A percentile compares a stretch with the other conserved stretches of the same genome.
These are phyloP conservation scores for Mycosphaerella arachidis DNA, from an alignment of 2,329 filamentous ascomycete species.

Conservation along the genomic window DNA sequence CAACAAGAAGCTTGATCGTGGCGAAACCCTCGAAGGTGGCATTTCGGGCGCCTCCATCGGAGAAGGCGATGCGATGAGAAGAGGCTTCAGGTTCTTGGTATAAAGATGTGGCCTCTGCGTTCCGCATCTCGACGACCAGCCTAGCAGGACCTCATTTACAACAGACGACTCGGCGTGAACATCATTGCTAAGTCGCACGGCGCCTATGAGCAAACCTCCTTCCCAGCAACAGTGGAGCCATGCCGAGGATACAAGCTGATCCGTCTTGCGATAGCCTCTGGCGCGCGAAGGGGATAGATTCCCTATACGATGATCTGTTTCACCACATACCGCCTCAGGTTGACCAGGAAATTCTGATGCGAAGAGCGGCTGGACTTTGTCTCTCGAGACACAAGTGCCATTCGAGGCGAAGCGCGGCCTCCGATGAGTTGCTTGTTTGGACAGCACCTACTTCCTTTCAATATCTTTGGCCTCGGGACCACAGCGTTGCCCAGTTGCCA, in stretches of 20 bases:
- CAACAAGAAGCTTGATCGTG: conserved; percentile 66
- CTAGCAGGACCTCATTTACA: too few relatives aligned
- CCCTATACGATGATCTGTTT: neutral
- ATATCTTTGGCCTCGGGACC: neutral
- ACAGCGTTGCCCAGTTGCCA: neutral
- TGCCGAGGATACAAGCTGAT: too few relatives aligned
- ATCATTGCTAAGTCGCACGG: neutral
- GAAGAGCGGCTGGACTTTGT: neutral
- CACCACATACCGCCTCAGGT: neutral
- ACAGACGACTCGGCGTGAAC: neutral
- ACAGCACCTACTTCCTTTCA: neutral
- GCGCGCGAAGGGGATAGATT: neutral
- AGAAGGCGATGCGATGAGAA: conserved; percentile 51
- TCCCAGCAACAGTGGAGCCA: too few relatives aligned
- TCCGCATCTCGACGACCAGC: neutral
- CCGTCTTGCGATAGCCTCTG: too few relatives aligned
- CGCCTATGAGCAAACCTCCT: too few relatives aligned
- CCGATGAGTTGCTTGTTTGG: neutral
- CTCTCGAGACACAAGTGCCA: neutral
- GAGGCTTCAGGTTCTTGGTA: conserved; percentile 62
- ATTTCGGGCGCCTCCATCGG: conserved; percentile 47
- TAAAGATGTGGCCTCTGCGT: neutral
- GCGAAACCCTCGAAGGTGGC: conserved; percentile 50
- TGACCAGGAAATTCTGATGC: neutral
- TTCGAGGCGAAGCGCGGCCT: too few relatives aligned